A percentile compares a stretch with the other conserved stretches of the same genome.
phyloP scores from a whole-genome alignment of 2,329 filamentous ascomycete genomes.

The Aspergillus costaricaensis region DNA sequence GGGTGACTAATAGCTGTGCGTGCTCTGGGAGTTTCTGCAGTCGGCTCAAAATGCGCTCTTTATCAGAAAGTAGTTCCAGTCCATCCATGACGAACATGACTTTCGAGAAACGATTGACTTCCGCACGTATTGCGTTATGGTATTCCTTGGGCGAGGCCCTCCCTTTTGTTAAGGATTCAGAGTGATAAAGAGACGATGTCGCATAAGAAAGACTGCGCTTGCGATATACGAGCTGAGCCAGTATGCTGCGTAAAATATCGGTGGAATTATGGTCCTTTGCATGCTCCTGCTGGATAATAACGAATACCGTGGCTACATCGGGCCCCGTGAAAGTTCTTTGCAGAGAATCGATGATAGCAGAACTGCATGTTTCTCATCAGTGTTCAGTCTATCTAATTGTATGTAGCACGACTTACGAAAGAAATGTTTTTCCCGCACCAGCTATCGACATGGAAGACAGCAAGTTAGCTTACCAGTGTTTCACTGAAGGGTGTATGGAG shows the following conservation, averaged over 20 bases:
- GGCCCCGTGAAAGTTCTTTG: slow-evolving; percentile 32
- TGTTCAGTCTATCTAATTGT: not conserved
- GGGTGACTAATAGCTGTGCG: slow-evolving; percentile 32
- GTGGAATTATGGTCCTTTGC: slow-evolving; percentile 24
- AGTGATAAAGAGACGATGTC: slow-evolving; percentile 27
- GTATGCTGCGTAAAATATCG: slow-evolving; percentile 26
- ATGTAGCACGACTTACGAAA: slow-evolving; percentile 27
- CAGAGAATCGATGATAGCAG: slow-evolving; percentile 30
- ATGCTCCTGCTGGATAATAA: slow-evolving; percentile 32
- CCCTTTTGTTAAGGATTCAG: slow-evolving; percentile 22
- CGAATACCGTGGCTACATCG: slow-evolving; percentile 31
- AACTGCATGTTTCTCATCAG: not conserved
- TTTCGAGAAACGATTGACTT: slow-evolving; percentile 33
- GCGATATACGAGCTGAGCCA: slow-evolving; percentile 35
- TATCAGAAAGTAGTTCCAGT: slow-evolving; percentile 30
- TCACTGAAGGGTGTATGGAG: not conserved
- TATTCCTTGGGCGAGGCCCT: slow-evolving; percentile 32
- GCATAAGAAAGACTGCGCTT: slow-evolving; percentile 28
- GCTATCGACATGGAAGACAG: slow-evolving; percentile 19
- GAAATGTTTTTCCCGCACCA: slow-evolving; percentile 33
- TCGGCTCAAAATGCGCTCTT: slow-evolving; percentile 31
- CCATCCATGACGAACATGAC: slow-evolving; percentile 35
- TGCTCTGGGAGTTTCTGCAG: slow-evolving; percentile 37
- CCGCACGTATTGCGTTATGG: slow-evolving; percentile 35
- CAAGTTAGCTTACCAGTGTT: not conserved